A percentile compares a stretch with the other conserved stretches of the same genome.
Evolutionary conservation across 176 grass and related monocot genomes (phyloP).

Genomic region (Bothriochloa decipiens): DNA sequence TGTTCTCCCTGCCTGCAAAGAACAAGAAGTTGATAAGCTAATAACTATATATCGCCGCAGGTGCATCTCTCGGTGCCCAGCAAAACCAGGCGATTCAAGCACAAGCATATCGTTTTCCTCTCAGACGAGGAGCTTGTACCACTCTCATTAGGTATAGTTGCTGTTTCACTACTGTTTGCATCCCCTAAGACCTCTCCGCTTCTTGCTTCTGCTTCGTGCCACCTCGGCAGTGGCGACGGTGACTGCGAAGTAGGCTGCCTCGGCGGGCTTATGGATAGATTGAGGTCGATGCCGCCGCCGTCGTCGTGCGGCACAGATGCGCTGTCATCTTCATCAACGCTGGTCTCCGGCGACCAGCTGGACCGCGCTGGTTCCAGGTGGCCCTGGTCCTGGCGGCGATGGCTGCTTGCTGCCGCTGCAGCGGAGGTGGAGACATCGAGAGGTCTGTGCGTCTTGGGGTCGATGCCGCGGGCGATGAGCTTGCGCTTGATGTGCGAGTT

Average conservation of each 20-base stretch:
- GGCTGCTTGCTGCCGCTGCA: background rate
- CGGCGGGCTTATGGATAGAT: conserved; percentile 66
- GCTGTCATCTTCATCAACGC: conserved; percentile 6
- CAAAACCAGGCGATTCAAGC: conserved; percentile 44
- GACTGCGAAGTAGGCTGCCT: conserved; percentile 17
- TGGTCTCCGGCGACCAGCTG: conserved; percentile 39
- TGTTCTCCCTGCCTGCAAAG: background rate
- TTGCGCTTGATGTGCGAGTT: conserved; percentile 94
- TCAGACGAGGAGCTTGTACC: background rate
- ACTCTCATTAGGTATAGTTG: background rate
- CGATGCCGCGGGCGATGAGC: conserved; percentile 70
- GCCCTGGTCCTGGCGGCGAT: background rate
- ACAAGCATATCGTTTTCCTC: conserved; percentile 42
- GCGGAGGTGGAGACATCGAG: conserved; percentile 6
- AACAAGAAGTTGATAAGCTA: background rate
- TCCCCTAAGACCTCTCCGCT: background rate
- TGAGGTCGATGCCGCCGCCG: conserved; percentile 57
- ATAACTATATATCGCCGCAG: conserved; percentile 25
- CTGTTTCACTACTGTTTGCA: background rate
- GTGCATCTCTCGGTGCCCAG: conserved; percentile 34
- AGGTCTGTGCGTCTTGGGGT: conserved; percentile 63
- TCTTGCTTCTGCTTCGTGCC: background rate
- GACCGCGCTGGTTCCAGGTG: background rate
- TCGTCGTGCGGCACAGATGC: background rate
- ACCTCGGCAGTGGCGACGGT: background rate